A percentile compares a stretch with the other conserved stretches of the same genome.
Conservation (phyloP, 169 alveolate species). For the Plasmodium malariae region DNA sequence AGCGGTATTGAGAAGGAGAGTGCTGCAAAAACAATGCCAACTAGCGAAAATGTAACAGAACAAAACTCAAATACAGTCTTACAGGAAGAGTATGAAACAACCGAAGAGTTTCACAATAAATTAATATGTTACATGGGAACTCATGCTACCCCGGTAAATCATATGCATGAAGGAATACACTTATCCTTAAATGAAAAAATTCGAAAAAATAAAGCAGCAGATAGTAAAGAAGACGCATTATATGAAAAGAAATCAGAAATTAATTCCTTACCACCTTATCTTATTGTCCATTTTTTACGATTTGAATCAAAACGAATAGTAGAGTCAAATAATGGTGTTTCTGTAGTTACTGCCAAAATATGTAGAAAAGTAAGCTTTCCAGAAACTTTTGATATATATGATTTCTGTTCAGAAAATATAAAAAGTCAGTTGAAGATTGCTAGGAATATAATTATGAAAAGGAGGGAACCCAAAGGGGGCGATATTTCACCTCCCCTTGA, state of each 20-base stretch:
- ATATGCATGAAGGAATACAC: conserved; percentile 92
- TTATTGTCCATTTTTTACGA: conserved; percentile 95
- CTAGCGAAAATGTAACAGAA: too few species aligned
- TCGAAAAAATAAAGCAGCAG: conserved; percentile 87
- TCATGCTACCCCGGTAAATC: conserved; percentile 90
- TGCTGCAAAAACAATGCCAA: too few species aligned
- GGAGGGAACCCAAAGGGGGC: conserved; percentile 79
- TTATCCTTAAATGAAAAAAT: conserved; percentile 91
- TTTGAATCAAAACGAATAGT: conserved; percentile 95
- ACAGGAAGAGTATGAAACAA: neutral
- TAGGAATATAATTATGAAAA: conserved; percentile 86
- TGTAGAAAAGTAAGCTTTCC: conserved; percentile 95
- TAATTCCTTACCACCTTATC: conserved; percentile 93
- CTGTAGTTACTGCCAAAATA: conserved; percentile 96
- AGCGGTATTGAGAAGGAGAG: neutral
- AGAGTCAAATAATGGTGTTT: conserved; percentile 88
- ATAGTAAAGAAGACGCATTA: conserved; percentile 86
- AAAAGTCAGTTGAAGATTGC: conserved; percentile 85
- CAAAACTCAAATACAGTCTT: too few species aligned
- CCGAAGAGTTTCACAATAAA: conserved; percentile 64
- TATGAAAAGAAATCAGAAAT: conserved; percentile 91
- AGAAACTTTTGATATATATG: conserved; percentile 92
- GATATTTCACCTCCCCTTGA: neutral
- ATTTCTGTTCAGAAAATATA: conserved; percentile 93
- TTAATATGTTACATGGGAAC: conserved; percentile 91